Base-by-base conservation (phyloP, 371 early-diverging fungal genomes). In the Mycotypha africana region DNA sequence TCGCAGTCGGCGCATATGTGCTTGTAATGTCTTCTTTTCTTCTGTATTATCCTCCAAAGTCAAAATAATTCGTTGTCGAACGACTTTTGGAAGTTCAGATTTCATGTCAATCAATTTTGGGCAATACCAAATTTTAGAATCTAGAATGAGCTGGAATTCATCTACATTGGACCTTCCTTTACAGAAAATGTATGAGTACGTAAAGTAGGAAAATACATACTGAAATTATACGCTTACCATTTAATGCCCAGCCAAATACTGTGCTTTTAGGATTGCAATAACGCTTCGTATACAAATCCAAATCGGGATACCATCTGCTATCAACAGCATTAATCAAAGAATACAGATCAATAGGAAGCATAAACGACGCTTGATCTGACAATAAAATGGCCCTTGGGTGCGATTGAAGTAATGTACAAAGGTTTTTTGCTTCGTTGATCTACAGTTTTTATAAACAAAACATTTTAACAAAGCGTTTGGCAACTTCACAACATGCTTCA, bases 331-430 rank as follows among this genome's bases (percentile, higher is more conserved):
- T 45, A 15, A 88, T 49, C 38, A 78, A 78, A 8, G 82, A 51
- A 49, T 53, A 88, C 6, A 89, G 56, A 42, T 86, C 86, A 0
- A 71, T 34, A 3, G 88, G 85, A 36, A 79, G 62, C 22, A 78
- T 73, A 11, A 78, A 54, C 2, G 77, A 74, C 8, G 86, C 83
- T 15, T 82, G 83, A 4, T 84, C 86, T 1, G 71, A 53, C 2
- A 79, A 45, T 0, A 82, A 40, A 7, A 89, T 47, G 0, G 65
- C 68, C 7, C 70, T 42, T 5, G 49, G 38, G 5, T 72, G 40
- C 3, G 56, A 49, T 49, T 74, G 48, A 52, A 59, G 78, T 59
- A 16, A 74, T 57, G 49, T 61, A 49, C 41, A 33, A 14, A 46
- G 32, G 45, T 35, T 46, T 31, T 35, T 41, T 1, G 39, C 25